A percentile compares a stretch with the other conserved stretches of the same genome.
phyloP scores from a whole-genome alignment of 1,284 basidiomycete genomes.

The Inonotus obliquus region DNA sequence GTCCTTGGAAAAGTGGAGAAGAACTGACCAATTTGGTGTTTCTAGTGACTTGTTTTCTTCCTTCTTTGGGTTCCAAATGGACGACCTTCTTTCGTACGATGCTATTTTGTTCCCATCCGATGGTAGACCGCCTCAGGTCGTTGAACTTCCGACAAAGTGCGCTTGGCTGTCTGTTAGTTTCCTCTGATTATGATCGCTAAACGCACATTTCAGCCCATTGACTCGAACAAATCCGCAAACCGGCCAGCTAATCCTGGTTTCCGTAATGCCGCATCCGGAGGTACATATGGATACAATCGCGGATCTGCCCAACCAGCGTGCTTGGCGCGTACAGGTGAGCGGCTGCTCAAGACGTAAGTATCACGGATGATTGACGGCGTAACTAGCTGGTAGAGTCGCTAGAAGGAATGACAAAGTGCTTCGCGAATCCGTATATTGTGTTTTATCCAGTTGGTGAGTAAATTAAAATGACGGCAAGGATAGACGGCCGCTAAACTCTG shows the following conservation, averaged over 20 bases:
- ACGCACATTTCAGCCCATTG: conserved; percentile 45
- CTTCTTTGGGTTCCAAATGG: conserved; percentile 37
- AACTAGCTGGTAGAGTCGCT: conserved; percentile 64
- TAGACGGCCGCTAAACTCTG: not conserved
- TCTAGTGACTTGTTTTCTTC: conserved; percentile 1
- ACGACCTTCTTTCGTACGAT: conserved; percentile 53
- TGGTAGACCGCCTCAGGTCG: conserved; percentile 58
- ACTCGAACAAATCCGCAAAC: conserved; percentile 42
- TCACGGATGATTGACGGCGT: conserved; percentile 1
- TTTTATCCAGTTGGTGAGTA: conserved; percentile 54
- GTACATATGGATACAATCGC: conserved; percentile 81
- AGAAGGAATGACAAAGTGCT: conserved; percentile 72
- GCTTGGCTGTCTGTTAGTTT: not conserved
- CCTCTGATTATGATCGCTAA: not conserved
- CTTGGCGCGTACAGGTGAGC: conserved; percentile 68
- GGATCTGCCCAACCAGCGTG: conserved; percentile 57
- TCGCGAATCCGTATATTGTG: conserved; percentile 70
- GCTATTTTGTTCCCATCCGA: conserved; percentile 55
- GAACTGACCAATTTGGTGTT: conserved; percentile 8
- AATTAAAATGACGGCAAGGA: not conserved
- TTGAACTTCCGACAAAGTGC: conserved; percentile 53
- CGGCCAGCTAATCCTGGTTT: conserved; percentile 31
- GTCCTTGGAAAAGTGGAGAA: conserved; percentile 5
- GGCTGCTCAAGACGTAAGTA: conserved; percentile 9
- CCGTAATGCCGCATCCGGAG: conserved; percentile 69